Evolutionary conservation across 2,329 filamentous ascomycete species (phyloP).

Genomic region (Parascedosporium putredinis): DNA sequence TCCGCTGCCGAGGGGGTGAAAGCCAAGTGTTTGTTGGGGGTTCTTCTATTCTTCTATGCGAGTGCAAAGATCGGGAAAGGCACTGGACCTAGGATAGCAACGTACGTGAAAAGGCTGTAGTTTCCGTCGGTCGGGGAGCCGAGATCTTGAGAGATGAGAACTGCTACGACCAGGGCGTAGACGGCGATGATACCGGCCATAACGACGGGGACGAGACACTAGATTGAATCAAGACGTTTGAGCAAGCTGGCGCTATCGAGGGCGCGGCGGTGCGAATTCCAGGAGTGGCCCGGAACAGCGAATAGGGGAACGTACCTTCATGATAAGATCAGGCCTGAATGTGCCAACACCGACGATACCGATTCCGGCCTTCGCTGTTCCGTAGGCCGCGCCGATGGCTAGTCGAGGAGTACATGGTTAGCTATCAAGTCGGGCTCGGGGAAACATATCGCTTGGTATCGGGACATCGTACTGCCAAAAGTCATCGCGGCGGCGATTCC

Average conservation of each 20-base stretch:
- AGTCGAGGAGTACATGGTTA: conserved; percentile 12
- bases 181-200: conserved; percentile 99
- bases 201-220: conserved; percentile 81
- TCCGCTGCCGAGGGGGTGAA: too few relatives aligned
- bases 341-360: conserved; percentile 79
- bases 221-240: background rate
- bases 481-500: conserved; percentile 76
- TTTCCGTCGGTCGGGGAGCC: conserved; percentile 52
- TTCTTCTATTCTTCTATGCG: too few relatives aligned
- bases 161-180: conserved; percentile 92
- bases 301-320: conserved; percentile 57
- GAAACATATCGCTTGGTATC: conserved; percentile 10
- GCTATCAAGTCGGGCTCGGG: conserved; percentile 12
- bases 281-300: too few relatives aligned
- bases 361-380: conserved; percentile 80
- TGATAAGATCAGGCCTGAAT: conserved; percentile 77
- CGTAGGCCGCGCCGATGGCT: conserved; percentile 69
- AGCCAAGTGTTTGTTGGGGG: too few relatives aligned
- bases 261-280: too few relatives aligned
- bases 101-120: conserved; percentile 76
- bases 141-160: conserved; percentile 89
- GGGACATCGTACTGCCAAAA: conserved; percentile 58
- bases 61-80: too few relatives aligned
- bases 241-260: background rate
- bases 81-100: background rate